Evolutionary conservation across 495 filamentous ascomycete genomes (phyloP).

Genomic region (Tetracladium setigerum): DNA sequence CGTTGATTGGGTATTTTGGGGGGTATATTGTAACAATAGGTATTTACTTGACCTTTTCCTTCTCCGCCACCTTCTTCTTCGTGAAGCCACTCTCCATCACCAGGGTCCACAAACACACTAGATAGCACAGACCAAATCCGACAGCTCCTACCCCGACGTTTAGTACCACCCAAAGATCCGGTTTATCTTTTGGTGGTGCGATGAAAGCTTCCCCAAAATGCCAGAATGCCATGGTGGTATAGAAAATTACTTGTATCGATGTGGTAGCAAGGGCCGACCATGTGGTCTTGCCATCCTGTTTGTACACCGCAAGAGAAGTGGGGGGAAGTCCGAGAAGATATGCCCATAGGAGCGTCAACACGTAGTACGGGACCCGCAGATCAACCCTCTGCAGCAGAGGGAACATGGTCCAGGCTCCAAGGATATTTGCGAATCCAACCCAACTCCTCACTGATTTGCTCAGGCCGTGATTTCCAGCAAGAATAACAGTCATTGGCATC

Average conservation of each 20-base stretch:
- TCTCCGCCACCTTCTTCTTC: constrained; percentile 7
- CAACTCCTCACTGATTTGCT: constrained; percentile 70
- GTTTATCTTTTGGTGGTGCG: constrained; percentile 61
- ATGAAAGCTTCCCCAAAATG: constrained; percentile 68
- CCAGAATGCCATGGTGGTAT: constrained; percentile 67
- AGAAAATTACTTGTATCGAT: constrained; percentile 66
- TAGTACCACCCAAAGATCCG: constrained; percentile 87
- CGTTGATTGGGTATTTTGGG: too few species aligned
- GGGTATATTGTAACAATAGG: constrained; percentile 1
- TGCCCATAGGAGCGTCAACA: constrained; percentile 79
- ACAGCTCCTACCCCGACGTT: constrained; percentile 81
- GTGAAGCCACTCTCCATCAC: constrained; percentile 38
- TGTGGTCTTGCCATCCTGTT: constrained; percentile 31
- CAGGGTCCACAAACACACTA: constrained; percentile 79
- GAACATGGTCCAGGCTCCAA: constrained; percentile 91
- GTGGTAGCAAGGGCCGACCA: constrained; percentile 46
- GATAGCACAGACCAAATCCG: constrained; percentile 79
- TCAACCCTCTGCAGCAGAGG: constrained; percentile 82
- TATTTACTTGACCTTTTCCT: constrained; percentile 15
- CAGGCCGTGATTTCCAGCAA: constrained; percentile 69
- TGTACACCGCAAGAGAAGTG: constrained; percentile 60
- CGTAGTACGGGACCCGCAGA: constrained; percentile 73
- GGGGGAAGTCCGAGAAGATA: constrained; percentile 85
- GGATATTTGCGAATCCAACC: constrained; percentile 87
- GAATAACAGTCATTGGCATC: constrained; percentile 81